Percentiles rank a stretch among this genome's conserved stretches.
Evolutionary conservation across 1,139 yeast species (phyloP).

Genomic region (Pichia sp.): DNA sequence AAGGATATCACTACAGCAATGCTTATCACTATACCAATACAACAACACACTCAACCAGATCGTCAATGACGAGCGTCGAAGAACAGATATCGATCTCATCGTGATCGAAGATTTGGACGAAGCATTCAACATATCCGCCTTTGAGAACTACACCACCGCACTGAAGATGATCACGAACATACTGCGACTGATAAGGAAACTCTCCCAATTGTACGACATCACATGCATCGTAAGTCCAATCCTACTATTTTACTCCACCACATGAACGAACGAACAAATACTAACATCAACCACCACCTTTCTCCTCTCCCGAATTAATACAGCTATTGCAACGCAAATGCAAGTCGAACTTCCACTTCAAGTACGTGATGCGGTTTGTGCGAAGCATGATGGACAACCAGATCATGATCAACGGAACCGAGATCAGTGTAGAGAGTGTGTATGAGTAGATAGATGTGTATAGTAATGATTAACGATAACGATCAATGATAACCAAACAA

Average conservation of each 20-base stretch:
- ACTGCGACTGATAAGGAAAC: conserved; percentile 22
- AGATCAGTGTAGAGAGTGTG: neutral
- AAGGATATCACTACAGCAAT: conserved; percentile 1
- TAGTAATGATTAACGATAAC: neutral
- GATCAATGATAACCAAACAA: neutral
- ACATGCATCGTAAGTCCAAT: conserved; percentile 25
- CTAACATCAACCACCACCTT: conserved; percentile 5
- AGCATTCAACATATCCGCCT: conserved; percentile 27
- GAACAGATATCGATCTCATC: conserved; percentile 12
- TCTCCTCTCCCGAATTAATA: too few relatives aligned
- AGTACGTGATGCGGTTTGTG: conserved; percentile 2
- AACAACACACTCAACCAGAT: conserved; percentile 1
- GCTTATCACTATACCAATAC: conserved; percentile 1
- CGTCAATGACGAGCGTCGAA: neutral
- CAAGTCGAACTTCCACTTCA: neutral
- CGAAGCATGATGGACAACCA: conserved; percentile 12
- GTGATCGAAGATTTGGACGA: conserved; percentile 31
- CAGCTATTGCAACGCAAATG: conserved; percentile 8
- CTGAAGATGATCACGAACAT: conserved; percentile 19
- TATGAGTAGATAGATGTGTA: too few relatives aligned
- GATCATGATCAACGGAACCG: conserved; percentile 5
- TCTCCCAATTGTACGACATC: conserved; percentile 22
- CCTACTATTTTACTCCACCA: too few relatives aligned
- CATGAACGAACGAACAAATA: too few relatives aligned
- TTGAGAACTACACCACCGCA: conserved; percentile 25